A percentile compares a stretch with the other conserved stretches of the same genome.
These are phyloP conservation scores for Rhodamnia argentea DNA, from an alignment of 345 rosid genomes.

Conservation along the genomic window DNA sequence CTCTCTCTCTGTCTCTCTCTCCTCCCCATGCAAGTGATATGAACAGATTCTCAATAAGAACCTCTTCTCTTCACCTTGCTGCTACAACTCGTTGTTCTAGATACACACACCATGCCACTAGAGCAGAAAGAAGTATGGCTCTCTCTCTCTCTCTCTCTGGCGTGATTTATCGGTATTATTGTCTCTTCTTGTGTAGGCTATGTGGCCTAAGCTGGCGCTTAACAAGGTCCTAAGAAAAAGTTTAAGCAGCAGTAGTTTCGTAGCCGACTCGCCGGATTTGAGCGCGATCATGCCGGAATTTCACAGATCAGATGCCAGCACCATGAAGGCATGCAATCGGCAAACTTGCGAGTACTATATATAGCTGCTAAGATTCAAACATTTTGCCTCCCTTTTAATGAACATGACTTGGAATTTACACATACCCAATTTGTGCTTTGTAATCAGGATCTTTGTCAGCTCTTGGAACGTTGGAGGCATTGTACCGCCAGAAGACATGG, in stretches of 20 bases:
- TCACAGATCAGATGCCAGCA: neutral
- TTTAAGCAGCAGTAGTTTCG: conserved; percentile 18
- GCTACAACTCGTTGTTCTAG: neutral
- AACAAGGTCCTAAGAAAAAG: conserved; percentile 10
- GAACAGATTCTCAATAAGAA: neutral
- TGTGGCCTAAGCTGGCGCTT: conserved; percentile 20
- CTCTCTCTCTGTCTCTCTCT: neutral
- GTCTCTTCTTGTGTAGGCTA: neutral
- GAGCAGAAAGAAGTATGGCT: neutral
- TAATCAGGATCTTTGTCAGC: conserved; percentile 23
- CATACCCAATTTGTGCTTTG: neutral
- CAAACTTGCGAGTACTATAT: neutral
- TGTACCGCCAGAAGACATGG: conserved; percentile 11
- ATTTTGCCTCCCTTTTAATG: neutral
- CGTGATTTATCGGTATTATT: neutral
- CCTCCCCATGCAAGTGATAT: neutral
- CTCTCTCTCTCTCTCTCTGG: neutral
- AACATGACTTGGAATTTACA: neutral
- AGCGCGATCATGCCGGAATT: neutral
- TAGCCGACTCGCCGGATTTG: conserved; percentile 16
- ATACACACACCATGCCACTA: neutral
- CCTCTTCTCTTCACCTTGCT: neutral
- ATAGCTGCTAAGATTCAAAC: neutral
- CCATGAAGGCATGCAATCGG: neutral
- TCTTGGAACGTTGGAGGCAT: conserved; percentile 35